A percentile compares a stretch with the other conserved stretches of the same genome.
Evolutionary conservation across 208 protist species (phyloP).

Genomic region (Leishmania gerbilli): DNA sequence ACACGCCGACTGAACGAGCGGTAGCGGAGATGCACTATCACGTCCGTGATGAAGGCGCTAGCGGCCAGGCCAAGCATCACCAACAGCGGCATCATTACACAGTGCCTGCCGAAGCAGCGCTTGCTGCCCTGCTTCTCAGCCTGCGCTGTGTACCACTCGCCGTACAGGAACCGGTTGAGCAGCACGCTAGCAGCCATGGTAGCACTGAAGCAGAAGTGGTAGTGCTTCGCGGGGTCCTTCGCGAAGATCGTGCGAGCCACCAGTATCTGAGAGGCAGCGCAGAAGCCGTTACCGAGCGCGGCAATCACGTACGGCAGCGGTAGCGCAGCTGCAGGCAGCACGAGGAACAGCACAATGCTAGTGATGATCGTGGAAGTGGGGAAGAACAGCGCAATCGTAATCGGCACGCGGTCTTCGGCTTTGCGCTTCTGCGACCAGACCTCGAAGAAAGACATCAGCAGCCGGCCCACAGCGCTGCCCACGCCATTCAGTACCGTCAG

Average conservation of each 20-base stretch:
- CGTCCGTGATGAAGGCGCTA: conserved; percentile 40
- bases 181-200: conserved; percentile 40
- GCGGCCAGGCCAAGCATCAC: conserved; percentile 42
- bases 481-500: conserved; percentile 55
- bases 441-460: conserved; percentile 55
- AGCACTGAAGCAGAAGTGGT: conserved; percentile 59
- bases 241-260: conserved; percentile 70
- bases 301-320: conserved; percentile 57
- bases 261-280: conserved; percentile 47
- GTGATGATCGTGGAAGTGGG: conserved; percentile 43
- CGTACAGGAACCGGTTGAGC: conserved; percentile 69
- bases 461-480: conserved; percentile 49
- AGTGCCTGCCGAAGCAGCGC: conserved; percentile 29
- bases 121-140: conserved; percentile 39
- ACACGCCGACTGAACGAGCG: conserved; percentile 31
- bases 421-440: conserved; percentile 44
- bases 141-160: conserved; percentile 62
- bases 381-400: conserved; percentile 48
- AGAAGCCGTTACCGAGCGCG: conserved; percentile 63
- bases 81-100: conserved; percentile 48
- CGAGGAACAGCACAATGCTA: conserved; percentile 45
- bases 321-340: conserved; percentile 32
- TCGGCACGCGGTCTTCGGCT: conserved; percentile 52
- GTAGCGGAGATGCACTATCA: conserved; percentile 47
- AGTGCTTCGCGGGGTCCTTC: conserved; percentile 72